A percentile compares a stretch with the other conserved stretches of the same genome.
These are phyloP conservation scores for Saturnispora silvae DNA, from an alignment of 805 yeast genomes.

Conservation along the genomic window DNA sequence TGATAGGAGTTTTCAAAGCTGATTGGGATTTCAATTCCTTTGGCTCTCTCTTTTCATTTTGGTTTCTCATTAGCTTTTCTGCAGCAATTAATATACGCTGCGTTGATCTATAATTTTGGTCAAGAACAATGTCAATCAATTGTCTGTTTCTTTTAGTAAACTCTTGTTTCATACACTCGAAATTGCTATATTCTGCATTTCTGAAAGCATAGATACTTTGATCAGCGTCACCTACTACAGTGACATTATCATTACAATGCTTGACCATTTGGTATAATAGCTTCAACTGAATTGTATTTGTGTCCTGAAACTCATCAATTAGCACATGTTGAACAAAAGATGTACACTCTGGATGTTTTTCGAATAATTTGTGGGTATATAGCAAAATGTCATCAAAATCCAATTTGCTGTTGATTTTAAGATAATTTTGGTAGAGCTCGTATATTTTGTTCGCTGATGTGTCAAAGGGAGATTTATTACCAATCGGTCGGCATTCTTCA, in stretches of 20 bases:
- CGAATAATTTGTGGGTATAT: constrained; percentile 39
- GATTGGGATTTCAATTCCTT: constrained; percentile 39
- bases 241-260: constrained; percentile 43
- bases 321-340: constrained; percentile 55
- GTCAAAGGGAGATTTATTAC: constrained; percentile 1
- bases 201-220: constrained; percentile 89
- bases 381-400: constrained; percentile 84
- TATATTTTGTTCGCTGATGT: constrained; percentile 29
- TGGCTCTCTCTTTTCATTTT: constrained; percentile 31
- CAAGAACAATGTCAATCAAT: constrained; percentile 32
- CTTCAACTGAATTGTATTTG: constrained; percentile 65
- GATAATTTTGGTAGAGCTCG: constrained; percentile 38
- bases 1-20: constrained; percentile 33
- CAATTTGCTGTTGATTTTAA: constrained; percentile 34
- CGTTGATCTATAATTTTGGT: constrained; percentile 76
- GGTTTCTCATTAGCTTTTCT: constrained; percentile 54
- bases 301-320: constrained; percentile 94
- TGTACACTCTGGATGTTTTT: constrained; percentile 32
- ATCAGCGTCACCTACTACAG: constrained; percentile 95
- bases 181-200: constrained; percentile 63
- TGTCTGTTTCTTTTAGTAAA: constrained; percentile 16
- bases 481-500: constrained; percentile 19
- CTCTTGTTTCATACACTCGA: constrained; percentile 40
- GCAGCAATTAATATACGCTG: constrained; percentile 53
- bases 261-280: constrained; percentile 46